Base-by-base conservation (phyloP, 2,329 filamentous ascomycete genomes). In the Cercospora sp. region DNA sequence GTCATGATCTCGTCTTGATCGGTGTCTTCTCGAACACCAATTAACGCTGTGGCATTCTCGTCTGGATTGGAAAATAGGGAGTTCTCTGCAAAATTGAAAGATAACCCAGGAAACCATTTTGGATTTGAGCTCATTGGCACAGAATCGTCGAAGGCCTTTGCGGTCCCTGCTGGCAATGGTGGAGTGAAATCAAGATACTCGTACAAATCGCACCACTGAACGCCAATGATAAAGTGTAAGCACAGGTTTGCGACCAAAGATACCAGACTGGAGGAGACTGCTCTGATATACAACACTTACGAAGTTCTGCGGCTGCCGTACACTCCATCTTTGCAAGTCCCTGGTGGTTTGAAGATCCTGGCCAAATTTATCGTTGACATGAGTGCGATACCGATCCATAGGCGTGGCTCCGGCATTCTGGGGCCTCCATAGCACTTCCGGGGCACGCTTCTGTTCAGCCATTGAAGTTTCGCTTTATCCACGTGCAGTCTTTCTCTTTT, bases 1-100 rank as follows among this genome's bases (percentile, higher is more conserved):
- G 80, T 82, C 66, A 82, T 71, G 26, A 76, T 63, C 58, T 81
- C 78, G 1, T 77, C 79, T 32, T 78, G 71, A 16, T 76, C 71
- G 34, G 79, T 77, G 18, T 77, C 77, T 67, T 82, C 81, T 8
- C 80, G 75, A 18, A 82, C 65, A 3, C 80, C 81, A 34, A 82
- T 77, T 32, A 83, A 71, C 2, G 81, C 81, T 6, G 77, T 73
- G 13, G 75, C 77, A 58, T 77, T 53, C 3, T 77, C 76, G 53
- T 80, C 73, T 12, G 76, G 75, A 21, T 79, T 80, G 3, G 76
- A 74, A 43, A 77, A 76, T 4, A 83, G 69, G 12, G 81, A 77
- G 71, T 81, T 82, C 70, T 81, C 80, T 2, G 80, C 77, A 61
- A 81, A 81, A 65, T 82, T 82, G 63, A 82, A 70, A 18, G 71